A percentile compares a stretch with the other conserved stretches of the same genome.
Conservation (phyloP, 2,329 filamentous ascomycete species). For the Aspergillus pseudoterreus region DNA sequence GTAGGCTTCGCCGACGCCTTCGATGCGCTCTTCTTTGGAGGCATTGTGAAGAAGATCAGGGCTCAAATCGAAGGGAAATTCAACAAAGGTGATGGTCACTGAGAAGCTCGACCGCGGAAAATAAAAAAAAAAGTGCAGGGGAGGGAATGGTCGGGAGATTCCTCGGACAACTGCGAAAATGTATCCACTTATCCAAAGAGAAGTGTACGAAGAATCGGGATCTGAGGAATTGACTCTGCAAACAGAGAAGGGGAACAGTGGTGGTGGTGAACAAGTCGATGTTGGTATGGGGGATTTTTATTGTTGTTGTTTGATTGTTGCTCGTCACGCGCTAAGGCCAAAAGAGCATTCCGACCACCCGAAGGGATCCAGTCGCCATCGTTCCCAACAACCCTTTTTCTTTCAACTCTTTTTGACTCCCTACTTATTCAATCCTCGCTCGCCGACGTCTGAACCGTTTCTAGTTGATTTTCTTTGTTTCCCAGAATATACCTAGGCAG, state of each 20-base stretch:
- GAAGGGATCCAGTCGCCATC: not conserved
- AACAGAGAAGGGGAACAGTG: not conserved
- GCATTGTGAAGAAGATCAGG: conserved; percentile 17
- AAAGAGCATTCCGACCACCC: not conserved
- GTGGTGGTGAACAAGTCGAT: not conserved
- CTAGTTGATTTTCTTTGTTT: too few species aligned
- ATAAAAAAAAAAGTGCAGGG: not conserved
- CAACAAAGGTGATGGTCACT: not conserved
- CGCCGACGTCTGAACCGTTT: too few species aligned
- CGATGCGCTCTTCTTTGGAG: conserved; percentile 26
- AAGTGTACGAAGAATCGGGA: too few species aligned
- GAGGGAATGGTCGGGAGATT: too few species aligned
- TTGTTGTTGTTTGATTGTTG: conserved; percentile 6
- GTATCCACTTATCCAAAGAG: too few species aligned
- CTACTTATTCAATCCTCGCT: too few species aligned
- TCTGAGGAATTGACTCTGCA: not conserved
- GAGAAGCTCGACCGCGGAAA: not conserved
- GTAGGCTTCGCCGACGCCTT: conserved; percentile 18
- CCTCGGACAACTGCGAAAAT: too few species aligned
- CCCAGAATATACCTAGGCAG: too few species aligned
- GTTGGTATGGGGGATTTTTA: not conserved
- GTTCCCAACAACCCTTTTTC: not conserved
- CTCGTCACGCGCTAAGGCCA: conserved; percentile 4
- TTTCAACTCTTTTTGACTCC: not conserved
- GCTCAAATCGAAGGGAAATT: not conserved